These are phyloP conservation scores for Podospora fimiseda DNA, from an alignment of 495 filamentous ascomycete genomes.

Conservation along the genomic window DNA sequence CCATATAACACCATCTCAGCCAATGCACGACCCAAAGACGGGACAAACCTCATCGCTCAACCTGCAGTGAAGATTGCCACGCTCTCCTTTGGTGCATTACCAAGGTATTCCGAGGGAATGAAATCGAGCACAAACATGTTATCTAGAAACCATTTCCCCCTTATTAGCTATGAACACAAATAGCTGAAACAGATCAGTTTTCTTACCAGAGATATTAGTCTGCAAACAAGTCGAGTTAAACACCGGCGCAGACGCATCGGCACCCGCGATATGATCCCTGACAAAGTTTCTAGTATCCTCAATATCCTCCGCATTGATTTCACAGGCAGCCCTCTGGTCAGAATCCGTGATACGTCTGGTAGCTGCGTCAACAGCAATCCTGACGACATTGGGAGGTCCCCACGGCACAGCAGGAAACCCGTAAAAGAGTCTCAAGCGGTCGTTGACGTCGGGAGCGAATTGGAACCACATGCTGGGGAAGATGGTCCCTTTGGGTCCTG, in stretches of 20 bases:
- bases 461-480: conserved; percentile 22
- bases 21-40: conserved; percentile 3
- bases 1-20: conserved; percentile 5
- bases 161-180: not conserved
- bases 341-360: conserved; percentile 16
- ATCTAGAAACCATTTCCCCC: not conserved
- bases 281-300: conserved; percentile 11
- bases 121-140: conserved; percentile 20
- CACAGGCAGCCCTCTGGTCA: conserved; percentile 5
- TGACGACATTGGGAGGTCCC: conserved; percentile 15
- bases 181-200: not conserved
- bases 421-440: conserved; percentile 14
- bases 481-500: conserved; percentile 13
- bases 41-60: conserved; percentile 17
- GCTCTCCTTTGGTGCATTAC: conserved; percentile 14
- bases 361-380: conserved; percentile 17
- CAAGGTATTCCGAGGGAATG: conserved; percentile 11
- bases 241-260: conserved; percentile 12
- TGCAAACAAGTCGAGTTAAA: conserved; percentile 14
- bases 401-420: conserved; percentile 18
- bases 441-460: conserved; percentile 11
- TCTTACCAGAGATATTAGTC: conserved; percentile 13
- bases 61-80: conserved; percentile 19
- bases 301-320: conserved; percentile 14
- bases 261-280: conserved; percentile 10